Evolutionary conservation across 1,284 basidiomycete species (phyloP).

Genomic region (Naganishia albida): DNA sequence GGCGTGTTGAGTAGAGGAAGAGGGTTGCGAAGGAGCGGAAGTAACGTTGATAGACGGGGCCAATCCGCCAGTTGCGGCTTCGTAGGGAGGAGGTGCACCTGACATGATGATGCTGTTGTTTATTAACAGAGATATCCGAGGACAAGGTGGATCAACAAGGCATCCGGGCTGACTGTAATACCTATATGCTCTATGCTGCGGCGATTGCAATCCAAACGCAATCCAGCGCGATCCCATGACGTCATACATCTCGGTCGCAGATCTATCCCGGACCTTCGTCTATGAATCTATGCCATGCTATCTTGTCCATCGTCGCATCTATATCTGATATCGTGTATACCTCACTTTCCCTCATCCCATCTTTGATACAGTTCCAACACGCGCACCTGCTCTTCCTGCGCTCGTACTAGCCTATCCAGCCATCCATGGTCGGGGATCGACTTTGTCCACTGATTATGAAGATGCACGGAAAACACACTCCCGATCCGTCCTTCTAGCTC

Average conservation of each 20-base stretch:
- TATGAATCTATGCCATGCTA: background rate
- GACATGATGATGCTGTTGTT: conserved; percentile 11
- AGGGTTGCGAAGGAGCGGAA: conserved; percentile 5
- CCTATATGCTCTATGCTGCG: no score
- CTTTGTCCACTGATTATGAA: conserved; percentile 93
- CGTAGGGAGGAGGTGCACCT: conserved; percentile 27
- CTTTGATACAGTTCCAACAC: conserved; percentile 30
- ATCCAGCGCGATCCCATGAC: conserved; percentile 8
- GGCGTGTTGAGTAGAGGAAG: background rate
- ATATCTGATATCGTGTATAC: background rate
- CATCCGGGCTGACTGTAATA: no score
- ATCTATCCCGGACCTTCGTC: no score
- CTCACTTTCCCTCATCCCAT: conserved; percentile 10
- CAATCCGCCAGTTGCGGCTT: conserved; percentile 8
- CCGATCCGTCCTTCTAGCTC: conserved; percentile 65
- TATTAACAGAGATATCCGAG: no score
- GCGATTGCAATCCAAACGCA: background rate
- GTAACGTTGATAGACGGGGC: conserved; percentile 12
- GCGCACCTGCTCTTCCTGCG: conserved; percentile 59
- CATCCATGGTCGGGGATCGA: conserved; percentile 72
- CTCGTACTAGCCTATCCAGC: conserved; percentile 71
- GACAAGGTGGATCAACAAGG: no score
- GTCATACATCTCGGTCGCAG: conserved; percentile 8
- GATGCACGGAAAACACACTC: conserved; percentile 78
- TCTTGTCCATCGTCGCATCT: background rate